Evolutionary conservation across 129 eudicot species (phyloP), one percentile per base, ranked within the genome.

Genomic region (Helianthus tuberosus): DNA sequence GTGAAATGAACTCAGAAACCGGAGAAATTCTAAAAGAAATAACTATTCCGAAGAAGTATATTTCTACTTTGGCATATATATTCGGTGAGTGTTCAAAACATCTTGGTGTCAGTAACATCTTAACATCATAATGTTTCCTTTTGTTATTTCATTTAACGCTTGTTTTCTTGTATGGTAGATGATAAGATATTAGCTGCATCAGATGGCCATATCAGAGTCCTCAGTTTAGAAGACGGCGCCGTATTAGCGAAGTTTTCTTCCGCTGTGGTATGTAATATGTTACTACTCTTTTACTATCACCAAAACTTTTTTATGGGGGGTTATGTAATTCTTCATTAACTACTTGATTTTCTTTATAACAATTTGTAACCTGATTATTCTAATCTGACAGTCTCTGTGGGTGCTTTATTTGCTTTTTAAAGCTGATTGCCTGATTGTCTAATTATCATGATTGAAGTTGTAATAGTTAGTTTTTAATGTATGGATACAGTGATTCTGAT

Each of bases 151-250:
- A 8, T 43, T 72, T 73, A 11, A 84, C 64, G 2, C 35, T 1
- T 62, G 39, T 59, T 68, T 75, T 81, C 43, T 71, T 64, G 72
- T 53, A 64, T 23, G 66, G 61, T 55, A 87, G 92, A 81, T 53
- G 85, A 79, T 57, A 84, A 84, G 76, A 46, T 84, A 16, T 67
- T 87, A 61, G 87, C 83, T 72, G 77, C 84, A 25, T 81, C 85
- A 6, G 74, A 77, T 68, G 52, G 80, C 65, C 74, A 60, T 60
- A 57, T 84, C 49, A 66, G 81, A 76, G 59, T 81, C 38, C 69
- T 78, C 41, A 62, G 77, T 59, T 66, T 78, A 46, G 89, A 87
- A 68, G 79, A 72, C 5, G 89, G 86, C 66, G 47, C 78, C 5
- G 83, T 79, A 57, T 61, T 84, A 64, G 51, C 79, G 74, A 87